A percentile compares a stretch with the other conserved stretches of the same genome.
Conservation (phyloP, 345 rosid genomes). For the Chamaenerion angustifolium region DNA sequence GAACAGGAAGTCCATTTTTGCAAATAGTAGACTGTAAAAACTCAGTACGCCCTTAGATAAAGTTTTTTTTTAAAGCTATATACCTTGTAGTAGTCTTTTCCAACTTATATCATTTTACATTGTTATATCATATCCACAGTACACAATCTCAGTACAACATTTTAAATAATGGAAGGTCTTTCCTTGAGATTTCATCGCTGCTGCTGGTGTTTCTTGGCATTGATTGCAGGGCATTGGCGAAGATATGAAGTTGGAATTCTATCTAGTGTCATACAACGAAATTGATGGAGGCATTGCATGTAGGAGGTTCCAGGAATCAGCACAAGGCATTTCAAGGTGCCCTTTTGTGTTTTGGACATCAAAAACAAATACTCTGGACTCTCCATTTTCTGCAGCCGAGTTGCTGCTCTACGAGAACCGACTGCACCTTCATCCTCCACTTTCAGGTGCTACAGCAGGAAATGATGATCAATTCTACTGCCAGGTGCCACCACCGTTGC, state of each 20-base stretch:
- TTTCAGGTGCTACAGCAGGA: conserved; percentile 7
- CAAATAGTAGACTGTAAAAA: too few species aligned
- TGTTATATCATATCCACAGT: too few species aligned
- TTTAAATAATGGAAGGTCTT: not conserved
- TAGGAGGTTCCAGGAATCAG: conserved; percentile 47
- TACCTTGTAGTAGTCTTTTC: too few species aligned
- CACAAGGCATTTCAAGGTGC: conserved; percentile 24
- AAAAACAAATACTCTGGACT: conserved; percentile 21
- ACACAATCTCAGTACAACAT: not conserved
- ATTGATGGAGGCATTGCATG: conserved; percentile 64
- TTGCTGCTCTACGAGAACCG: conserved; percentile 34
- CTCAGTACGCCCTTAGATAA: too few species aligned
- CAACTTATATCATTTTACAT: too few species aligned
- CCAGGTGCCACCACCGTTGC: not conserved
- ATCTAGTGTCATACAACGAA: conserved; percentile 62
- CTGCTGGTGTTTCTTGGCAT: not conserved
- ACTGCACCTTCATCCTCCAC: conserved; percentile 18
- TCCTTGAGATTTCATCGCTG: not conserved
- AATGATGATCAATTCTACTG: conserved; percentile 10
- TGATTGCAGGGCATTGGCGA: conserved; percentile 54
- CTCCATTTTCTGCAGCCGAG: conserved; percentile 49
- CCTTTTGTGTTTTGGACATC: conserved; percentile 72
- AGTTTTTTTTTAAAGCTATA: too few species aligned
- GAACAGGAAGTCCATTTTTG: too few species aligned
- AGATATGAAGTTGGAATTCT: conserved; percentile 54